These are phyloP conservation scores for Grosmannia huntii DNA, from an alignment of 2,329 filamentous ascomycete species.

Conservation along the genomic window DNA sequence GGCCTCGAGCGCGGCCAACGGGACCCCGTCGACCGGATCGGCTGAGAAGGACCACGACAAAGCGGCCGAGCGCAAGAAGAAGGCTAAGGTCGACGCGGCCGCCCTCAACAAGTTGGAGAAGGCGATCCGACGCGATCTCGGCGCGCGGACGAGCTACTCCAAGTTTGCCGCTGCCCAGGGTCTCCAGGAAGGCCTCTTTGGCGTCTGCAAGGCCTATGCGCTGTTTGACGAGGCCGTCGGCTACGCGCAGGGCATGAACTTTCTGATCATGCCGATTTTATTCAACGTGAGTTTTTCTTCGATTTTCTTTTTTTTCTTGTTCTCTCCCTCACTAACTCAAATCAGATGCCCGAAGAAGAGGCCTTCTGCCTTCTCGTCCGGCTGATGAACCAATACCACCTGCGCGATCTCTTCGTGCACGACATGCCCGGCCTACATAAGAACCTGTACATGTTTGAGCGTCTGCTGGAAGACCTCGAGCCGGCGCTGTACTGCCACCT, in stretches of 20 bases:
- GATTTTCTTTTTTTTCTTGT: not conserved
- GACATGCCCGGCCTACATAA: conserved; percentile 96
- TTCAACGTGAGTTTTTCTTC: conserved; percentile 58
- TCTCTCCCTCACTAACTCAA: not conserved
- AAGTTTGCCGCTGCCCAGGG: conserved; percentile 88
- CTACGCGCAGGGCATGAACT: conserved; percentile 98
- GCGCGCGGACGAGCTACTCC: conserved; percentile 87
- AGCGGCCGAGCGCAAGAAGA: conserved; percentile 59
- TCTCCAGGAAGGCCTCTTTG: conserved; percentile 86
- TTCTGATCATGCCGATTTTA: conserved; percentile 87
- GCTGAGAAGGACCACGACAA: conserved; percentile 55
- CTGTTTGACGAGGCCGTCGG: conserved; percentile 89
- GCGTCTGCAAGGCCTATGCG: conserved; percentile 94
- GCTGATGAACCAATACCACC: conserved; percentile 90
- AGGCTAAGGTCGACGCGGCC: conserved; percentile 62
- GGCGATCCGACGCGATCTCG: conserved; percentile 78
- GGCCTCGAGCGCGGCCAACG: not conserved
- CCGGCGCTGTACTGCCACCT: conserved; percentile 92
- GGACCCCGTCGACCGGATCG: conserved; percentile 23
- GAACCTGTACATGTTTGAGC: conserved; percentile 88
- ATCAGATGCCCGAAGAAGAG: conserved; percentile 87
- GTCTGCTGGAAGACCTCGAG: conserved; percentile 83
- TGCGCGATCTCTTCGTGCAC: conserved; percentile 84
- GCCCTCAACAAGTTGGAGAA: conserved; percentile 78
- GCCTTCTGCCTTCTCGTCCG: conserved; percentile 88